These are phyloP conservation scores for Kregervanrija delftensis DNA, from an alignment of 805 yeast genomes.

Conservation along the genomic window DNA sequence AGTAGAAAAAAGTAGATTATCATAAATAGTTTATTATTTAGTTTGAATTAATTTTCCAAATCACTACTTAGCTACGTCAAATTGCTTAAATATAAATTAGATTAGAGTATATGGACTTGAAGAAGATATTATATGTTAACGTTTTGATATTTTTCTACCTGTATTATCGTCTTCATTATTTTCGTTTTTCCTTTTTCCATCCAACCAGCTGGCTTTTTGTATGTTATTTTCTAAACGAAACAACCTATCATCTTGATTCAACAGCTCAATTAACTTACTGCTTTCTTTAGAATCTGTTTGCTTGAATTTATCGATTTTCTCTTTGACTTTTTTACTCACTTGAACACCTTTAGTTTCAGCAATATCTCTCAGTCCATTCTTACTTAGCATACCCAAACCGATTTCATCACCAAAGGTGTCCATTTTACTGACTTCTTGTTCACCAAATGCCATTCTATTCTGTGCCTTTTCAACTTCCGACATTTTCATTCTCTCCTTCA, in stretches of 20 bases:
- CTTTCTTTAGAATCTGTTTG: not conserved
- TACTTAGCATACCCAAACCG: conserved; percentile 69
- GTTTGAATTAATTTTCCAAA: no score
- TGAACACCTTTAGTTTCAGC: conserved; percentile 7
- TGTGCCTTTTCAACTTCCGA: conserved; percentile 79
- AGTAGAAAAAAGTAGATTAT: no score
- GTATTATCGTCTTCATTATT: no score
- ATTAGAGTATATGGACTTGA: no score
- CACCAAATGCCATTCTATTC: conserved; percentile 79
- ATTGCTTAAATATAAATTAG: no score
- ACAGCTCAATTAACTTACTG: conserved; percentile 9
- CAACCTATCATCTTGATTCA: conserved; percentile 6
- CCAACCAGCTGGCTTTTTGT: no score
- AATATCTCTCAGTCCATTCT: conserved; percentile 15
- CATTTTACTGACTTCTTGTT: conserved; percentile 52
- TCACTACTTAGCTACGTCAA: no score
- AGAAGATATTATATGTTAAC: no score
- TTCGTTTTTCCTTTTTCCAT: no score
- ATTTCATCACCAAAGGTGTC: conserved; percentile 75
- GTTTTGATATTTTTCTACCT: no score
- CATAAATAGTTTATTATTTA: no score
- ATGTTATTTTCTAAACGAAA: no score
- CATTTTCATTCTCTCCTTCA: conserved; percentile 73
- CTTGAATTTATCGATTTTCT: conserved; percentile 9
- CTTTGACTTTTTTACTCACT: conserved; percentile 10